phyloP scores from a whole-genome alignment of 2,329 filamentous ascomycete species.

The Phaeoacremonium minimum region DNA sequence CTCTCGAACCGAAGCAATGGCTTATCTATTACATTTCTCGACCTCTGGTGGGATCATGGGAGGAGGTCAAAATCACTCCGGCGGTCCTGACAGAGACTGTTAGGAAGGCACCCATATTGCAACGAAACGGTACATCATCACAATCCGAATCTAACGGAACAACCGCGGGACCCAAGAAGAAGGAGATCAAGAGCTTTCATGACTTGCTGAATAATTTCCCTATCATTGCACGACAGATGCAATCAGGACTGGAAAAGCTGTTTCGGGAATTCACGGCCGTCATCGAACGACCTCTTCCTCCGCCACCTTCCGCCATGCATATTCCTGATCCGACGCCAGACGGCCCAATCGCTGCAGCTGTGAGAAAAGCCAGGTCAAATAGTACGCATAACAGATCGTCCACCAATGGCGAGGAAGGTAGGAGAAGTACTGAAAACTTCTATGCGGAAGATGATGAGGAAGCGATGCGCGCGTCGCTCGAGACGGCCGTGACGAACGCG shows the following conservation, averaged over 20 bases:
- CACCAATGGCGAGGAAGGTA: conserved; percentile 1
- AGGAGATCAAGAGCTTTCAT: conserved; percentile 85
- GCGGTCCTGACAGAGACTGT: conserved; percentile 51
- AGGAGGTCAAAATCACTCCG: conserved; percentile 67
- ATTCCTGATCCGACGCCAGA: conserved; percentile 57
- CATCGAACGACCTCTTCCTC: conserved; percentile 79
- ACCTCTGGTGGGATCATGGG: conserved; percentile 79
- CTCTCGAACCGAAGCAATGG: conserved; percentile 89
- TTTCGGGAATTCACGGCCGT: conserved; percentile 86
- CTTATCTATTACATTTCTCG: conserved; percentile 93
- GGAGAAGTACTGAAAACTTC: conserved; percentile 50
- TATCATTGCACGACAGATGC: conserved; percentile 95
- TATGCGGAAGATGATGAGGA: conserved; percentile 89
- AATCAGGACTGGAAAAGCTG: conserved; percentile 80
- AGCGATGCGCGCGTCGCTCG: conserved; percentile 79
- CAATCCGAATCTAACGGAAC: conserved; percentile 32
- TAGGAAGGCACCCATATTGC: conserved; percentile 18
- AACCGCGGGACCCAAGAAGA: conserved; percentile 62
- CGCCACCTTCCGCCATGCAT: conserved; percentile 59
- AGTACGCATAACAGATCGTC: conserved; percentile 31
- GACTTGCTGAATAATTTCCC: conserved; percentile 90
- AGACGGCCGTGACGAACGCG: conserved; percentile 86
- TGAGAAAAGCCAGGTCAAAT: conserved; percentile 50
- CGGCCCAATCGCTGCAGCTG: conserved; percentile 50
- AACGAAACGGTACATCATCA: conserved; percentile 16